These are phyloP conservation scores for Linaria vulgaris DNA, from an alignment of 257 asterid species.

Conservation along the genomic window DNA sequence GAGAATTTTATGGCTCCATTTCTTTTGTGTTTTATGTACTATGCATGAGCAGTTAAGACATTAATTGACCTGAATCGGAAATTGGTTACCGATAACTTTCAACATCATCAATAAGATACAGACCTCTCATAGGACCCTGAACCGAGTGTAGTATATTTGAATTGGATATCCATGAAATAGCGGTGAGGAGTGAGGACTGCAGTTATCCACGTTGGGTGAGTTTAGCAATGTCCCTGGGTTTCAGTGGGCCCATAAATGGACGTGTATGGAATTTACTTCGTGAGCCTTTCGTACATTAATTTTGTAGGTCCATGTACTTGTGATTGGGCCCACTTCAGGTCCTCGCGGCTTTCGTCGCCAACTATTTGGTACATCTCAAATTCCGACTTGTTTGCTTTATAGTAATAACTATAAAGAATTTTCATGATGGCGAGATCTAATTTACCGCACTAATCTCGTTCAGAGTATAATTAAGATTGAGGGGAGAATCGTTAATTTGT, in stretches of 20 bases:
- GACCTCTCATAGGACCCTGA: conserved; percentile 1
- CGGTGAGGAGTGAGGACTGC: conserved; percentile 27
- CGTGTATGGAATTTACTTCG: conserved; percentile 12
- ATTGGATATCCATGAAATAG: conserved; percentile 19
- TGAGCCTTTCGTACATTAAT: conserved; percentile 51
- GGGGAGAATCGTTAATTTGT: no score
- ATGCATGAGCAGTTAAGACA: not conserved
- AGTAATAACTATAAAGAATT: no score
- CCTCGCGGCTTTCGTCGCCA: conserved; percentile 23
- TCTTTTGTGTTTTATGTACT: not conserved
- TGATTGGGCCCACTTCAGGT: conserved; percentile 17
- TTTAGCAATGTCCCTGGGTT: conserved; percentile 24
- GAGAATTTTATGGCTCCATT: no score
- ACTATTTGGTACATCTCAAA: conserved; percentile 27
- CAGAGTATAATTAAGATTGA: no score
- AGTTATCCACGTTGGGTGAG: conserved; percentile 48
- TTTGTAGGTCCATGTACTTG: conserved; percentile 34
- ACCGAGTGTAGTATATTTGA: conserved; percentile 5
- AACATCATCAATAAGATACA: conserved; percentile 4
- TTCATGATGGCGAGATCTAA: no score
- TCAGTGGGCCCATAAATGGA: conserved; percentile 29
- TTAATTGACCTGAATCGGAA: not conserved
- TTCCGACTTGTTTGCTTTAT: not conserved
- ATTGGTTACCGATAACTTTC: conserved; percentile 1
- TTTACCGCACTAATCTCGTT: no score